Evolutionary conservation across 352 stramenopile species (phyloP).

Genomic region (Phytophthora europaea): DNA sequence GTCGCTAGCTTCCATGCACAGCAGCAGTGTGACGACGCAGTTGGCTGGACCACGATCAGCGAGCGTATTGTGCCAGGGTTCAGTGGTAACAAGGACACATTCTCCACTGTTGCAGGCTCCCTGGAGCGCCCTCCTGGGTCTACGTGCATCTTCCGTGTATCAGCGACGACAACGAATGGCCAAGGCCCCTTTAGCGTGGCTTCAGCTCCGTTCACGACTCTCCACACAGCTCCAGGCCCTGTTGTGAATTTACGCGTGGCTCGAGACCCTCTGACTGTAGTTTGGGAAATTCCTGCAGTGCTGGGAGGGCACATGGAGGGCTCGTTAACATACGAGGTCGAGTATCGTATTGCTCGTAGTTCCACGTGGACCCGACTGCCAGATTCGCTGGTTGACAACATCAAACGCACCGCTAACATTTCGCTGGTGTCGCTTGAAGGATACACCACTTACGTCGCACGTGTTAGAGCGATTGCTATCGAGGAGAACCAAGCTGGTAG

Average conservation of each 20-base stretch:
- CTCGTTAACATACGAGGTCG: conserved; percentile 52
- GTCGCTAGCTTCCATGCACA: conserved; percentile 54
- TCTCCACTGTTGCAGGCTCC: conserved; percentile 45
- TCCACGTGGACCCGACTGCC: conserved; percentile 56
- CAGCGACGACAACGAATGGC: conserved; percentile 61
- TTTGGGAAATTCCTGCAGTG: conserved; percentile 45
- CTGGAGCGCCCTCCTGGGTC: conserved; percentile 46
- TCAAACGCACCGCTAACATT: conserved; percentile 18
- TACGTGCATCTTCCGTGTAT: conserved; percentile 64
- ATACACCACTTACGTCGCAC: conserved; percentile 56
- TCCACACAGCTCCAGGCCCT: conserved; percentile 28
- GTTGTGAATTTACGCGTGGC: conserved; percentile 32
- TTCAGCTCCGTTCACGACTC: conserved; percentile 49
- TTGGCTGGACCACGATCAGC: conserved; percentile 56
- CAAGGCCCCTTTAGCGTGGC: conserved; percentile 57
- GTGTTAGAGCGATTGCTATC: conserved; percentile 48
- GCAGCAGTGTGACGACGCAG: conserved; percentile 58
- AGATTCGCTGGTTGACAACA: conserved; percentile 10
- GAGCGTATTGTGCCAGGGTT: conserved; percentile 38
- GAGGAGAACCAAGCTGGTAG: conserved; percentile 26
- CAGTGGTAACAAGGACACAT: conserved; percentile 21
- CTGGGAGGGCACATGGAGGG: conserved; percentile 32
- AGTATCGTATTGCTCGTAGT: conserved; percentile 45
- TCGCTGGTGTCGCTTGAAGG: conserved; percentile 22
- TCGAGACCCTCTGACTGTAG: conserved; percentile 40